Conservation (phyloP, 164 flowering plant species). For the Liriodendron chinense region DNA sequence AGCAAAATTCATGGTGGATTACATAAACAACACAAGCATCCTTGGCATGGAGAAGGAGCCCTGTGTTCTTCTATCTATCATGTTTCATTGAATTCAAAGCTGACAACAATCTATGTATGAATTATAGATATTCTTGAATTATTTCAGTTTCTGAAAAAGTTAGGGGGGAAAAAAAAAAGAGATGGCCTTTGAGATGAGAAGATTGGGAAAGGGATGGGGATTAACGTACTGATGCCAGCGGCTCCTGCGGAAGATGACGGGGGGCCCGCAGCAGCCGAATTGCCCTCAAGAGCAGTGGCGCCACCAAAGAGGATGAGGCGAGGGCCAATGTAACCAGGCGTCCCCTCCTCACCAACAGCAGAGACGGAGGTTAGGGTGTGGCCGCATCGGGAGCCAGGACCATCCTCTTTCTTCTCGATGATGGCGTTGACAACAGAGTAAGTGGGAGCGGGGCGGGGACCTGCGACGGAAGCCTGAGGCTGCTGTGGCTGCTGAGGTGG, state of each 20-base stretch:
- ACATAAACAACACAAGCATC: no score
- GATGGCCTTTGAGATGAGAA: neutral
- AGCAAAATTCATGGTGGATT: no score
- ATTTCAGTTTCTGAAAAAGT: no score
- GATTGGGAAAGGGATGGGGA: neutral
- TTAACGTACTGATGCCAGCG: constrained; percentile 86
- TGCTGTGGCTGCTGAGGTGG: constrained; percentile 17
- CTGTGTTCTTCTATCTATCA: neutral
- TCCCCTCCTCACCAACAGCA: constrained; percentile 96
- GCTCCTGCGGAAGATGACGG: constrained; percentile 83
- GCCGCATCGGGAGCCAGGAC: constrained; percentile 96
- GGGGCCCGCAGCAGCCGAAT: constrained; percentile 84
- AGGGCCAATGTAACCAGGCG: constrained; percentile 84
- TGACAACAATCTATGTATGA: no score
- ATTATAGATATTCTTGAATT: no score
- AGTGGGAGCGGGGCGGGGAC: constrained; percentile 86
- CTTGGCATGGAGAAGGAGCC: no score
- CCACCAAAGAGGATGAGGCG: constrained; percentile 92
- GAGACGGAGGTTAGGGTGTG: constrained; percentile 95
- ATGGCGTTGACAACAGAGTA: constrained; percentile 81
- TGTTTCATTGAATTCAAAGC: neutral
- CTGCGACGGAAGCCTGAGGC: constrained; percentile 48
- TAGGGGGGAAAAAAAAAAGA: neutral
- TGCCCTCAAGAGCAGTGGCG: constrained; percentile 97
- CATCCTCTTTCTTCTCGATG: constrained; percentile 92